Base-by-base conservation (phyloP, 2,329 filamentous ascomycete species). In the Paraconiothyrium sp. region DNA sequence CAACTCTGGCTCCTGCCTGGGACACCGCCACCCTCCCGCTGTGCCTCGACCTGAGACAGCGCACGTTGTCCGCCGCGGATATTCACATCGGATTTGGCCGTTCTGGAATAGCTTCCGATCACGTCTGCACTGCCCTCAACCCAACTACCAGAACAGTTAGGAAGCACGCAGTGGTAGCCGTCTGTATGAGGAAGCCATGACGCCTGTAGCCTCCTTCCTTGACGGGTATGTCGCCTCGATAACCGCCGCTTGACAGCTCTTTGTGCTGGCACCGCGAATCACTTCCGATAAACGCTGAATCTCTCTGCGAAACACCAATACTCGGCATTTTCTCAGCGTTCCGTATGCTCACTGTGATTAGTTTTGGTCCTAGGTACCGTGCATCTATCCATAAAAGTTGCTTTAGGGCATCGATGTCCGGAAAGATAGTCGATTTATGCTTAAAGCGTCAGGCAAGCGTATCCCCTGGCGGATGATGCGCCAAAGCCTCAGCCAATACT, bases 31-130 rank as follows among this genome's bases (percentile, higher is more conserved):
- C 46, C 48, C 58, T 55, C 54, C 61, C 58, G 46, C 62, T 49
- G 57, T 30, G 60, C 32, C 34, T 59, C 35, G 41, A 49, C 58
- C 62, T 66, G 64, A 65, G 64, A 69, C 66, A 64, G 50, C 41
- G 41, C 67, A 66, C 61, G 67, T 68, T 71, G 65, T 22, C 65
- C 52, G 39, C 62, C 63, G 60, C 64, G 57, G 59, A 49, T 51
- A 60, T 39, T 60, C 14, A 51, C 58, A 59, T 43, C 35, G 39
- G 59, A 48, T 14, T 24, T 20, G 11, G 34, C 32, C 32, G 1
- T 7, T n/a, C 54, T 62, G 58, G 57, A 51, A 47, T 52, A 35
- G 41, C 49, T 55, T 47, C 58, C 59, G 58, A 61, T 59, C 52
- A 52, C 50, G 58, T n/a, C 30, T 60, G 47, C 37, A 39, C 24